A percentile compares a stretch with the other conserved stretches of the same genome.
Evolutionary conservation across 768 basidiomycete species (phyloP).

Genomic region (Pleurotus eryngii): DNA sequence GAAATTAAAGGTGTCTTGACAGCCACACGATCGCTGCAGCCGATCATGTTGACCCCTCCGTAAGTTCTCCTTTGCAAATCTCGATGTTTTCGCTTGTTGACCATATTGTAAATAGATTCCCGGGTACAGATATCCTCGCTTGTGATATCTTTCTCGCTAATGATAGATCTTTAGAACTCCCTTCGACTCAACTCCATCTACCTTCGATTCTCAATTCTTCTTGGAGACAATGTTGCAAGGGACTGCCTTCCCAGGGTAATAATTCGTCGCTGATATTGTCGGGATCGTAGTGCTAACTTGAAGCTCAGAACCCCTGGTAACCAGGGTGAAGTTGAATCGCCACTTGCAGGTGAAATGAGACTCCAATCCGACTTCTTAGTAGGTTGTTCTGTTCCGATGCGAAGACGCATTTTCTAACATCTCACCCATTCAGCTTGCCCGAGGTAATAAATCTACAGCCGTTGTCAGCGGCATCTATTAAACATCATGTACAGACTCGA

Average conservation of each 20-base stretch:
- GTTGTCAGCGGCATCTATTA: conserved; percentile 2
- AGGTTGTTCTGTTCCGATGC: conserved; percentile 3
- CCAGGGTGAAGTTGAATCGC: conserved; percentile 36
- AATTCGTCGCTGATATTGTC: not conserved
- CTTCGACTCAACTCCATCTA: conserved; percentile 19
- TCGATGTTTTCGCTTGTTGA: not conserved
- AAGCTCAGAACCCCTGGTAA: conserved; percentile 29
- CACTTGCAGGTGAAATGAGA: conserved; percentile 39
- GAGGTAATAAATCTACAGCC: conserved; percentile 6
- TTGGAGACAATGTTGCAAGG: conserved; percentile 25
- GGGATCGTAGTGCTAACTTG: conserved; percentile 8
- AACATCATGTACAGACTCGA: conserved; percentile 24
- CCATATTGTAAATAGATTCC: conserved; percentile 5
- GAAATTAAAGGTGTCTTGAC: not conserved
- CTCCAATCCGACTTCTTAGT: conserved; percentile 40
- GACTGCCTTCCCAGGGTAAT: conserved; percentile 36
- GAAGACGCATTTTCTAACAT: not conserved
- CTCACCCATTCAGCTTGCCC: conserved; percentile 20
- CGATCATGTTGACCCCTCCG: conserved; percentile 29
- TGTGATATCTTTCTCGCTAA: no score
- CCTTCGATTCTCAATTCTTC: conserved; percentile 20
- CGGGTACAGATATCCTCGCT: conserved; percentile 2
- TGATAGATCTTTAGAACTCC: conserved; percentile 15
- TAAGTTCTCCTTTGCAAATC: not conserved
- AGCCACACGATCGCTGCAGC: conserved; percentile 24